phyloP scores from a whole-genome alignment of 306 rosid genomes.

The Ochetophila trinervis region DNA sequence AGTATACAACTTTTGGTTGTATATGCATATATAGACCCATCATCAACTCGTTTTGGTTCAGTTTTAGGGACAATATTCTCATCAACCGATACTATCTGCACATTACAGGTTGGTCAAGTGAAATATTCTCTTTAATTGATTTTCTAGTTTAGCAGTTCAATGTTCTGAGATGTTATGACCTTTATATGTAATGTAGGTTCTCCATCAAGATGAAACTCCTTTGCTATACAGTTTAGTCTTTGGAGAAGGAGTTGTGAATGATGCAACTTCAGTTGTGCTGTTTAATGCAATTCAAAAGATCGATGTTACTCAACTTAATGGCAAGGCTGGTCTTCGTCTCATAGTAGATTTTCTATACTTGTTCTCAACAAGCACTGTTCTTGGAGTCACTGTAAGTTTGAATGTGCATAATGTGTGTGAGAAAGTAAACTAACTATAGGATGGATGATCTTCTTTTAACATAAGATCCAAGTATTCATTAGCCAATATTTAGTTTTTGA shows the following conservation, averaged over 20 bases:
- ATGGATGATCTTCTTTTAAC: neutral
- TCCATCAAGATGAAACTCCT: constrained; percentile 86
- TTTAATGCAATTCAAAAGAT: constrained; percentile 84
- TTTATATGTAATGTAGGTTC: constrained; percentile 48
- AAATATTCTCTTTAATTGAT: constrained; percentile 26
- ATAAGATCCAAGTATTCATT: no score
- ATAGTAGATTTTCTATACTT: constrained; percentile 70
- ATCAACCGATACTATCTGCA: constrained; percentile 88
- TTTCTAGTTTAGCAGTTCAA: constrained; percentile 12
- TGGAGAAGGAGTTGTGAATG: constrained; percentile 96
- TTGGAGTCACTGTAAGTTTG: constrained; percentile 63
- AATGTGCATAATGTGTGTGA: neutral
- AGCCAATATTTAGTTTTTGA: no score
- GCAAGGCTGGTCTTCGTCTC: constrained; percentile 31
- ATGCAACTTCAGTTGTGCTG: constrained; percentile 91
- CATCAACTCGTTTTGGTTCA: constrained; percentile 38
- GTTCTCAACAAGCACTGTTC: constrained; percentile 75
- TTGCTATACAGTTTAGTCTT: constrained; percentile 85
- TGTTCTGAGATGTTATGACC: constrained; percentile 10
- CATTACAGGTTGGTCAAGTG: constrained; percentile 74
- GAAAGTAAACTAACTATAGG: no score
- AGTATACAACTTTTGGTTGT: neutral
- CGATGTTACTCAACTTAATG: constrained; percentile 44
- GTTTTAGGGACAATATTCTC: constrained; percentile 88
- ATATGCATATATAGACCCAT: constrained; percentile 7